A percentile compares a stretch with the other conserved stretches of the same genome.
Conservation (phyloP, 495 filamentous ascomycete species). For the Elasticomyces elasticus region DNA sequence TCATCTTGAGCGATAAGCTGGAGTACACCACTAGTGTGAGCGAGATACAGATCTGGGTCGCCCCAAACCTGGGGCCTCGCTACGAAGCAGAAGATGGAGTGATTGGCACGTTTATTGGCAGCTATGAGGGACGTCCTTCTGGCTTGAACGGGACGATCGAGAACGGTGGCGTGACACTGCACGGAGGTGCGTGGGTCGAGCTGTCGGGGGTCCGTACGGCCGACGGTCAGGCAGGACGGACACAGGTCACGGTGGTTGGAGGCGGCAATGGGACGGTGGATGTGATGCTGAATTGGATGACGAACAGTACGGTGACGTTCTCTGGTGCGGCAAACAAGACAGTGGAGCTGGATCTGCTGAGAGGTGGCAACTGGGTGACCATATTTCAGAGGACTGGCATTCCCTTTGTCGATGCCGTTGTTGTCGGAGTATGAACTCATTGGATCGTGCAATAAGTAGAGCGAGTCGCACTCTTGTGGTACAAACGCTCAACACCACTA, state of each 20-base stretch:
- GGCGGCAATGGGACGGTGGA: slow-evolving; percentile 19
- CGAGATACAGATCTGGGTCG: slow-evolving; percentile 24
- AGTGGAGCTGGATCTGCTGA: slow-evolving; percentile 15
- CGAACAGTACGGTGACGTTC: slow-evolving; percentile 16
- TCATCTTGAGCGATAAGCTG: slow-evolving; percentile 15
- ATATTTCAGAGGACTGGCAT: slow-evolving; percentile 15
- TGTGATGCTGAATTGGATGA: slow-evolving; percentile 18
- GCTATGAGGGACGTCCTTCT: slow-evolving; percentile 15
- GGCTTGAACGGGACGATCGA: slow-evolving; percentile 20
- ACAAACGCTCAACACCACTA: no score
- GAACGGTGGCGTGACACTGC: slow-evolving; percentile 18
- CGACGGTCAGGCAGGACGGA: slow-evolving; percentile 4
- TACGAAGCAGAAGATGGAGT: slow-evolving; percentile 23
- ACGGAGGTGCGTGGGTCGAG: slow-evolving; percentile 17
- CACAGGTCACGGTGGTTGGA: slow-evolving; percentile 11
- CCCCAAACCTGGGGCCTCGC: slow-evolving; percentile 16
- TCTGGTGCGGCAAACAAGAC: slow-evolving; percentile 11
- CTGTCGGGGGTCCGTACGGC: slow-evolving; percentile 10
- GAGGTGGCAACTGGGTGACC: slow-evolving; percentile 22
- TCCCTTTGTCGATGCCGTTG: slow-evolving; percentile 22
- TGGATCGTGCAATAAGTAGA: neutral
- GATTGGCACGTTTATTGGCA: slow-evolving; percentile 20
- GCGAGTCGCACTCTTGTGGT: no score
- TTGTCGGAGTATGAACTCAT: slow-evolving; percentile 1
- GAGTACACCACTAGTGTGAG: slow-evolving; percentile 14